These are phyloP conservation scores for Rhododendron ferrugineum DNA, from an alignment of 148 eudicot genomes.

Conservation along the genomic window DNA sequence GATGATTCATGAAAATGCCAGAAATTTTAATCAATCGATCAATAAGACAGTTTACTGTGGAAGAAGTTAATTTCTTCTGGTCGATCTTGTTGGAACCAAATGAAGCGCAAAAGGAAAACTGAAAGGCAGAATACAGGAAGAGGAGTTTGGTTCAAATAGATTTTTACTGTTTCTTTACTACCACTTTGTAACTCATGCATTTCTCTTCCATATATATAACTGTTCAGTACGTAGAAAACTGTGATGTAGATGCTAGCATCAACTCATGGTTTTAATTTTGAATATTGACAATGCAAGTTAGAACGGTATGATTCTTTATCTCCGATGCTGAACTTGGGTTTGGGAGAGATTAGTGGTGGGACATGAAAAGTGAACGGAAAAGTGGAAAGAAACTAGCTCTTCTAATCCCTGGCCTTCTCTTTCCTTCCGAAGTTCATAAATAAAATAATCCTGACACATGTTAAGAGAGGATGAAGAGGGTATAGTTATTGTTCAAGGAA, in stretches of 20 bases:
- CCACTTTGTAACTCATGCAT: too few relatives aligned
- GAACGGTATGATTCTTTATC: background rate
- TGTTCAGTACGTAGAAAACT: background rate
- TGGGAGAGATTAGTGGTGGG: background rate
- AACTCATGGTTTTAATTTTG: background rate
- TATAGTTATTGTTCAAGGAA: background rate
- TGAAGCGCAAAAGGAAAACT: background rate
- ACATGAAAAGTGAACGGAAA: background rate
- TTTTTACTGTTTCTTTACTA: background rate
- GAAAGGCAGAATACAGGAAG: background rate
- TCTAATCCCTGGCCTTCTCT: background rate
- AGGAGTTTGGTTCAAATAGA: background rate
- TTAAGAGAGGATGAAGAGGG: conserved; percentile 4
- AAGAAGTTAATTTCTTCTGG: background rate
- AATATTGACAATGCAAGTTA: background rate
- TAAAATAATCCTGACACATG: background rate
- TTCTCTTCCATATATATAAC: background rate
- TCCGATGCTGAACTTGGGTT: background rate
- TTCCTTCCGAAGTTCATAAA: background rate
- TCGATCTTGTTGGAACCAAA: background rate
- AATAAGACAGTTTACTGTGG: background rate
- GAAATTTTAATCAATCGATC: background rate
- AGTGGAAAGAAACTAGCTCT: background rate
- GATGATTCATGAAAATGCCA: background rate
- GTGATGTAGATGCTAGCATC: background rate